Evolutionary conservation across 352 stramenopile genomes (phyloP).

Genomic region (Phytophthora idaei): DNA sequence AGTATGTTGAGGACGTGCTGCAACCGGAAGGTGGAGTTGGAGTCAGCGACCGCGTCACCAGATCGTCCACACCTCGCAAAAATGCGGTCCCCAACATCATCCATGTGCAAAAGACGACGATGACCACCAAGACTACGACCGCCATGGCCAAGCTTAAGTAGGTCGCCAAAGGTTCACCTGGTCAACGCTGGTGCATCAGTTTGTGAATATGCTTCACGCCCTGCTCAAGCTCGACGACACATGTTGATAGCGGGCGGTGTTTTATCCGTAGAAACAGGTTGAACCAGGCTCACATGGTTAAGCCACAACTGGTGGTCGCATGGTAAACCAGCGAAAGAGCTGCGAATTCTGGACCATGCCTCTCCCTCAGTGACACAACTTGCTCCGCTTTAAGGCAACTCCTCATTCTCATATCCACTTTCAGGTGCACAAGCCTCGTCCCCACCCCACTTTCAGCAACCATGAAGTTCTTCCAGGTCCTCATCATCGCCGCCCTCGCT

Average conservation of each 20-base stretch:
- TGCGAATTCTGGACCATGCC: no score
- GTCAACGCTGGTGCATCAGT: not conserved
- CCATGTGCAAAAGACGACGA: constrained; percentile 18
- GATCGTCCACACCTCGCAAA: constrained; percentile 17
- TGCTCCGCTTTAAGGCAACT: not conserved
- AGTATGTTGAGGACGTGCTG: constrained; percentile 23
- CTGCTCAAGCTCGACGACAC: not conserved
- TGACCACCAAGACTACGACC: constrained; percentile 6
- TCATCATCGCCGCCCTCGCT: constrained; percentile 34
- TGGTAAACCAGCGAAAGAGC: no score
- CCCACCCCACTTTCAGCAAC: no score
- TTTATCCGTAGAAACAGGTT: no score
- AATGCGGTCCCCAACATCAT: constrained; percentile 19
- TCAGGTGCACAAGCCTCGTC: constrained; percentile 23
- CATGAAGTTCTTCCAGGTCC: constrained; percentile 40
- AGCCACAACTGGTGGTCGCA: no score
- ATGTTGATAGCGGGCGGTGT: not conserved
- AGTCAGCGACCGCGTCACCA: constrained; percentile 28
- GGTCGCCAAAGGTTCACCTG: not conserved
- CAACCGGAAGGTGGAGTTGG: constrained; percentile 18
- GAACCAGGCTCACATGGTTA: no score
- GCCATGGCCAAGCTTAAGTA: constrained; percentile 5
- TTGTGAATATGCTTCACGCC: no score
- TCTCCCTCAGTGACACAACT: not conserved
- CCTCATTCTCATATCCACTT: constrained; percentile 22